phyloP scores from a whole-genome alignment of 1,284 basidiomycete species.

The Naganishia cerealis region DNA sequence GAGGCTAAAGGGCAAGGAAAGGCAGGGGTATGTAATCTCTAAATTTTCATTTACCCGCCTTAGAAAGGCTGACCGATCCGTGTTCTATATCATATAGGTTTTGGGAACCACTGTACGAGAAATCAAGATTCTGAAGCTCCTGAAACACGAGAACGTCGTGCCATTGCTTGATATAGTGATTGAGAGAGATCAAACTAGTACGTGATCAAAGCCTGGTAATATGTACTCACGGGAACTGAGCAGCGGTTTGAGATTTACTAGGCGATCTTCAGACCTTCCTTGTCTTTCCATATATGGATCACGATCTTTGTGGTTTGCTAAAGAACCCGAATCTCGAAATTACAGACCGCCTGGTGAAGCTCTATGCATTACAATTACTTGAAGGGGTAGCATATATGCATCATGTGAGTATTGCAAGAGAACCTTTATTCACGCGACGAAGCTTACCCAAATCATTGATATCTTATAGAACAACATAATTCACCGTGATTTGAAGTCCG shows the following conservation, averaged over 20 bases:
- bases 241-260: slow-evolving; percentile 29
- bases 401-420: slow-evolving; percentile 59
- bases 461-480: slow-evolving; percentile 78
- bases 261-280: slow-evolving; percentile 69
- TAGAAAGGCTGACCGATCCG: neutral
- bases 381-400: slow-evolving; percentile 96
- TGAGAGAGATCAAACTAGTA: slow-evolving; percentile 40
- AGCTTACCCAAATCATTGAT: neutral
- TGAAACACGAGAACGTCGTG: slow-evolving; percentile 82
- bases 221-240: slow-evolving; percentile 54
- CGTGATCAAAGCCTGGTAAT: neutral
- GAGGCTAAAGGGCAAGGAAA: slow-evolving; percentile 58
- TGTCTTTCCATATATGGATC: slow-evolving; percentile 99
- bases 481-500: slow-evolving; percentile 98
- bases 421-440: neutral
- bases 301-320: slow-evolving; percentile 90
- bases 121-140: slow-evolving; percentile 91
- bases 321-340: slow-evolving; percentile 84
- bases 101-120: slow-evolving; percentile 96
- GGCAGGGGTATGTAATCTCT: slow-evolving; percentile 63
- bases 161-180: slow-evolving; percentile 88
- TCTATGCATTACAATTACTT: slow-evolving; percentile 92
- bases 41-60: neutral
- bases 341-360: slow-evolving; percentile 80
- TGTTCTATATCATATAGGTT: slow-evolving; percentile 42